Conservation (phyloP, 2,329 filamentous ascomycete species). For the Incumbomyces delicatus region DNA sequence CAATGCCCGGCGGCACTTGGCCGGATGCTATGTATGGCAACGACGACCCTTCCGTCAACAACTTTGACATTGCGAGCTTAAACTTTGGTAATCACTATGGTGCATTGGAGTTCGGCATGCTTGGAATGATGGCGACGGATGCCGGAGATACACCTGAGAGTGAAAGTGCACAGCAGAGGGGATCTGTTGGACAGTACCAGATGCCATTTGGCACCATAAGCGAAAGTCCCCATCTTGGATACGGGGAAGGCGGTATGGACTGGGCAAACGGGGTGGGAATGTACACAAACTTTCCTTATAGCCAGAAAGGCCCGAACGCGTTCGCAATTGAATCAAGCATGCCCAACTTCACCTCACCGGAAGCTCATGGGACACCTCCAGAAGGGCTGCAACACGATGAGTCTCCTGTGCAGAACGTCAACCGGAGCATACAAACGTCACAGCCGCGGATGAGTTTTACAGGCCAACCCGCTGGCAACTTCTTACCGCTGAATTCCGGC, state of each 20-base stretch:
- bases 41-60: conserved; percentile 85
- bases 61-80: conserved; percentile 87
- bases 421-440: conserved; percentile 8
- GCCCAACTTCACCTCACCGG: conserved; percentile 47
- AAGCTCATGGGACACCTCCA: conserved; percentile 46
- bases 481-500: background rate
- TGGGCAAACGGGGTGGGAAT: conserved; percentile 33
- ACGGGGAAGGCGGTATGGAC: conserved; percentile 32
- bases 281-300: conserved; percentile 24
- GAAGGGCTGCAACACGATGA: conserved; percentile 20
- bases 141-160: conserved; percentile 68
- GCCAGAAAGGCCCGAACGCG: conserved; percentile 39
- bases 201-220: conserved; percentile 30
- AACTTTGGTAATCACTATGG: conserved; percentile 96
- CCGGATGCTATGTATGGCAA: conserved; percentile 63
- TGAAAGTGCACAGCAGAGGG: conserved; percentile 44
- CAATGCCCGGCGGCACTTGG: conserved; percentile 41
- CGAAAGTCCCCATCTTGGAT: conserved; percentile 37
- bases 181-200: conserved; percentile 35
- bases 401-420: conserved; percentile 27
- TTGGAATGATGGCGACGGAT: conserved; percentile 91
- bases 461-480: background rate
- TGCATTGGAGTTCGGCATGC: conserved; percentile 88
- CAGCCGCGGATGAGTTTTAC: background rate
- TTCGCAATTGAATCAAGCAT: conserved; percentile 54